Base-by-base conservation (phyloP, 2,329 filamentous ascomycete genomes). In the Shiraia sp. region DNA sequence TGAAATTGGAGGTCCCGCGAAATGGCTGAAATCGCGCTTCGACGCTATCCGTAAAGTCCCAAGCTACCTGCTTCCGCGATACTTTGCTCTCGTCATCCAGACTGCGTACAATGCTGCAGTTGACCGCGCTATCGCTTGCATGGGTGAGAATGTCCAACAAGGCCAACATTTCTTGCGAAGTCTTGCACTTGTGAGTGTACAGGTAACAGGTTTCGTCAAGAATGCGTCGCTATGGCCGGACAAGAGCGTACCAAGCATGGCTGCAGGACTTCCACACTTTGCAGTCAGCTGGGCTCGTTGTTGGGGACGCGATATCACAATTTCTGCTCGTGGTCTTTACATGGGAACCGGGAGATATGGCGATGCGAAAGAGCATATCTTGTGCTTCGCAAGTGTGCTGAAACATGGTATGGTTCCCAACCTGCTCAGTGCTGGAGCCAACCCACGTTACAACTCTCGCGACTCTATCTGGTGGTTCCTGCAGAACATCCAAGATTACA, bases 371-470 rank as follows among this genome's bases (percentile, higher is more conserved):
- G 90, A 97, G 67, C 95, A 99, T 62, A 96, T 99, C 44, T 76
- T 90, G 46, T 92, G 91, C 7, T 99, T 99, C 72, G 91, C 88
- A 2, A 96, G 90, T 65, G 91, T 99, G 9, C 75, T 99, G 55
- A 99, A 99, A 76, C 93, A 99, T 59, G 93, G 93, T 36, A 95
- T 97, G 90, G 91, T 99, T 42, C 93, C 93, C 10, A 99, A 99
- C 61, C 78, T 99, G 14, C 78, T 99, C 10, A 86, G 90, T 52
- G 89, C 88, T 45, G 91, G 93, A 6, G 88, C 86, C 46, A 79
- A 85, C 12, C 93, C 93, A 3, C 81, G 93, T 17, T 99, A 97
- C 75, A 99, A 99, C 68, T 91, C 93, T 30, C 82, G 93, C 47
- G 93, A 99, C 70, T 96, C 93, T 0, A 83, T 96, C 29, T 99